phyloP scores from a whole-genome alignment of 805 yeast genomes.

The Priceomyces medius region DNA sequence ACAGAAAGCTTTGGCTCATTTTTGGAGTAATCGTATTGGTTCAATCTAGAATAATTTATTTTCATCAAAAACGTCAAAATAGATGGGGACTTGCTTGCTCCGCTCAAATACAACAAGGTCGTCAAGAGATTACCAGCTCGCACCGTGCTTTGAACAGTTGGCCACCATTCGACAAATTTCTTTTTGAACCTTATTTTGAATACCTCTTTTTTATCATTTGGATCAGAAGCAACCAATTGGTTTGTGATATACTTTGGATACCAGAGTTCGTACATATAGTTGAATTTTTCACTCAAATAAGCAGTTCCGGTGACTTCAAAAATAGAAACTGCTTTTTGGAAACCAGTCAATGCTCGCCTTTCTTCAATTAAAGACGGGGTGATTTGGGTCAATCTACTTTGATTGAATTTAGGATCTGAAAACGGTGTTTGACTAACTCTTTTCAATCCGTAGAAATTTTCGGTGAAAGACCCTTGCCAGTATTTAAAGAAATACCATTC shows the following conservation, averaged over 20 bases:
- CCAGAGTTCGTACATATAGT: conserved; percentile 59
- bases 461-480: conserved; percentile 88
- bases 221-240: conserved; percentile 28
- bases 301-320: conserved; percentile 63
- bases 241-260: conserved; percentile 58
- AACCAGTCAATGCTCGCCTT: conserved; percentile 48
- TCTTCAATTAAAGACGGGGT: conserved; percentile 47
- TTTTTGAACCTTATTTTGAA: conserved; percentile 28
- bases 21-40: conserved; percentile 47
- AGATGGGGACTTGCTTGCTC: conserved; percentile 61
- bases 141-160: conserved; percentile 48
- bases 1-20: conserved; percentile 17
- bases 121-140: conserved; percentile 54
- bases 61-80: conserved; percentile 59
- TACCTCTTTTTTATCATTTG: conserved; percentile 23
- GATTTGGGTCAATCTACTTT: conserved; percentile 33
- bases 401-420: conserved; percentile 26
- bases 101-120: conserved; percentile 65
- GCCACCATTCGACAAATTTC: conserved; percentile 60
- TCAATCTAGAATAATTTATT: conserved; percentile 65
- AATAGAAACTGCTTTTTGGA: conserved; percentile 57
- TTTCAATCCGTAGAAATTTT: conserved; percentile 87
- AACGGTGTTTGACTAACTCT: conserved; percentile 47
- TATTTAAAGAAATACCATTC: conserved; percentile 68
- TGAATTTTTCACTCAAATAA: conserved; percentile 68